These are phyloP conservation scores for Cladosporium sp. DNA, from an alignment of 2,329 filamentous ascomycete species.

Conservation along the genomic window DNA sequence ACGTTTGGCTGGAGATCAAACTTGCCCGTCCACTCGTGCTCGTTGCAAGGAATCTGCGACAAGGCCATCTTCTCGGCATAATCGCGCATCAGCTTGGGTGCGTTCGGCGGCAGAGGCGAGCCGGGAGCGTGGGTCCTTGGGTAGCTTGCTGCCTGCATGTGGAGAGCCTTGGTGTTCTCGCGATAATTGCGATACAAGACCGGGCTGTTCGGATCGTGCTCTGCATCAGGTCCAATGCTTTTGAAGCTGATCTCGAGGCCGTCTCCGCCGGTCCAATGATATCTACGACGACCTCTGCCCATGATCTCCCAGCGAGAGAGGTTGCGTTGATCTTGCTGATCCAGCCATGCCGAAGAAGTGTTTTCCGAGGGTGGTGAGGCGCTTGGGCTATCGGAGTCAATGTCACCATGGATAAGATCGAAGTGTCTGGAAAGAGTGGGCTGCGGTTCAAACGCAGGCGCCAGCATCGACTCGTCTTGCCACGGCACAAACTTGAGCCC, in stretches of 20 bases:
- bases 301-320: conserved; percentile 7
- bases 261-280: conserved; percentile 38
- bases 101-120: conserved; percentile 8
- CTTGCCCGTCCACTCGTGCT: background rate
- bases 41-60: background rate
- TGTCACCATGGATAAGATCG: background rate
- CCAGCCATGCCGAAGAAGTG: conserved; percentile 6
- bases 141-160: conserved; percentile 7
- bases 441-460: background rate
- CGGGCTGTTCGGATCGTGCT: conserved; percentile 24
- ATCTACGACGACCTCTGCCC: conserved; percentile 21
- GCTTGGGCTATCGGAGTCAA: background rate
- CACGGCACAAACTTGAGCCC: background rate
- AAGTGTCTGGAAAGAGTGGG: background rate
- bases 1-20: background rate
- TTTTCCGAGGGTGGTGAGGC: conserved; percentile 24
- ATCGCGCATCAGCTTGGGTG: conserved; percentile 13
- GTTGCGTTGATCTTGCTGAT: background rate
- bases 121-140: background rate
- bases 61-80: conserved; percentile 10
- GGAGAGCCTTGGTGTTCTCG: conserved; percentile 4
- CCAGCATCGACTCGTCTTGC: background rate
- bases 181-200: conserved; percentile 12
- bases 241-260: conserved; percentile 39
- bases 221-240: conserved; percentile 35